Evolutionary conservation across 2,329 filamentous ascomycete species (phyloP).

Genomic region (Camillea tinctor): DNA sequence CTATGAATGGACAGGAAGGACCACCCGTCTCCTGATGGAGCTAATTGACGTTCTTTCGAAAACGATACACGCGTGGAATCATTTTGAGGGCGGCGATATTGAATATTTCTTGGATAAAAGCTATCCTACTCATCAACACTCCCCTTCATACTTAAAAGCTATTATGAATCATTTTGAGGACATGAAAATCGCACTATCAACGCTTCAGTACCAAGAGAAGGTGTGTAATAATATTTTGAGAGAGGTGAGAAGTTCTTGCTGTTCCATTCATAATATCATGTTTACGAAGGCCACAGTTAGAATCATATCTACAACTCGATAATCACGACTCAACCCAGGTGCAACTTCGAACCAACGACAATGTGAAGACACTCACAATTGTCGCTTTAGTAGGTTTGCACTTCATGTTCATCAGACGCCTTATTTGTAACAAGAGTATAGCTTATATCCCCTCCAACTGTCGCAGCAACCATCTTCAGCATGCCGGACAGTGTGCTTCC

Average conservation of each 20-base stretch:
- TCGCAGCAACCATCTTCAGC: conserved; percentile 8
- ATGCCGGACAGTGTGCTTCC: background rate
- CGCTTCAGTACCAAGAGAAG: conserved; percentile 5
- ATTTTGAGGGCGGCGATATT: conserved; percentile 4
- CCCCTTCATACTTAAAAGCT: conserved; percentile 3
- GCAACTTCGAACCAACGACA: conserved; percentile 11
- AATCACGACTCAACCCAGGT: conserved; percentile 9
- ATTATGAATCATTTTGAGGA: conserved; percentile 10
- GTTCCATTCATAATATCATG: background rate
- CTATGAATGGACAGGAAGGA: conserved; percentile 8
- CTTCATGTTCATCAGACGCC: background rate
- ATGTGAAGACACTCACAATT: conserved; percentile 8
- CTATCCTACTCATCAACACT: background rate
- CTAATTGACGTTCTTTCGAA: conserved; percentile 6
- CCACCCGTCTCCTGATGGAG: conserved; percentile 5
- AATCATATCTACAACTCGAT: conserved; percentile 8
- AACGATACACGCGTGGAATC: conserved; percentile 3
- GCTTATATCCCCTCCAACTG: conserved; percentile 1
- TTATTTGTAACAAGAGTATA: background rate
- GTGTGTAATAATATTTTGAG: conserved; percentile 9
- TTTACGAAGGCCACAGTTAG: conserved; percentile 2
- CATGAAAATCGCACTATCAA: conserved; percentile 5
- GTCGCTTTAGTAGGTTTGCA: conserved; percentile 7
- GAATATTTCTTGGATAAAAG: conserved; percentile 4
- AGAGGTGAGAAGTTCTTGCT: conserved; percentile 3